Base-by-base conservation (phyloP, 2,329 filamentous ascomycete species). In the Sclerotinia nivalis region DNA sequence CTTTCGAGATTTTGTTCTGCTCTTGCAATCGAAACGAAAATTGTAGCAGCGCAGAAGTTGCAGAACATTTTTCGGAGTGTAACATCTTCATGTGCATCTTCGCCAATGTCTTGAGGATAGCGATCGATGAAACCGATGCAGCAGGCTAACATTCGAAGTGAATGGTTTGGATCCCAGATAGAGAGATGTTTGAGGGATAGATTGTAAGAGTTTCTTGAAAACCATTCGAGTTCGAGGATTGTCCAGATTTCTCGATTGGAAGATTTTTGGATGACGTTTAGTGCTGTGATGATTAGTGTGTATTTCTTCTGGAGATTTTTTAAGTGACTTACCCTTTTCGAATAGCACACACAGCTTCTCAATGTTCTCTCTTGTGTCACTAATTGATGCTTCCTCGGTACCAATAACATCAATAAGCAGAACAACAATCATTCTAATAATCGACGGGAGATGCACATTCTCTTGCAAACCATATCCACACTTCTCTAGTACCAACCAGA, bases 161-260 rank as follows among this genome's bases (percentile, higher is more conserved):
- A 82, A 62, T 84, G 79, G 8, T 79, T 77, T 1, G 89, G 82
- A 34, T 85, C 78, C 83, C 90, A 89, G 0, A 70, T 73, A 4
- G 85, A 83, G 73, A 84, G 85, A 70, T 89, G 83, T 71, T 88
- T 87, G 6, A 95, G 80, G 0, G 89, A 89, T 9, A 93, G 79
- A 73, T 96, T 96, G 81, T 96, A 97, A 1, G 91, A 86, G 72
- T 92, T 95, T 72, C 89, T 89, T 50, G 89, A 90, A 77, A 97
- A 94, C 93, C 93, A 97, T 74, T 94, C 86, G 4, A 96, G 82
- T 75, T 97, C 93, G 4, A 83, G 78, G 0, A 84, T 70, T 0
- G 85, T 86, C 76, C 93, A 93, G 1, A 76, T 61, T 81, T 20
- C 49, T 60, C 37, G 54, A 79, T 70, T 79, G 73, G 74, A 45